Evolutionary conservation across 2,329 filamentous ascomycete species (phyloP), one percentile per base, ranked within the genome.

Genomic region (Shiraia bambusicola): DNA sequence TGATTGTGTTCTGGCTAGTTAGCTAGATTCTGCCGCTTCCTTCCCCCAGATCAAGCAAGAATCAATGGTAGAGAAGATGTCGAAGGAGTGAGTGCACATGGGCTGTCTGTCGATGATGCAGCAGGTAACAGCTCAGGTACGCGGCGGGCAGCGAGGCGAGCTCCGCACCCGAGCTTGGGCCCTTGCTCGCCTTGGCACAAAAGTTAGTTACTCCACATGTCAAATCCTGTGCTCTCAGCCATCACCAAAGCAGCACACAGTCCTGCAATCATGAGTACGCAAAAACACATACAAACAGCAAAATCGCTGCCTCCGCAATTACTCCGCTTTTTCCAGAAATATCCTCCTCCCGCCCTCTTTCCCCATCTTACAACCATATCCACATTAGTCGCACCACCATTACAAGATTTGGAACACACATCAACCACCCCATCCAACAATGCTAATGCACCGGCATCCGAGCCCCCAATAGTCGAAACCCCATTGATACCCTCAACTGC

Each of bases 251-350:
- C 42, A 44, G 43, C 42, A 34, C 41, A 26, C 40, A 29, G 12
- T 13, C 50, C 37, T 41, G 40, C 40, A 48, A 52, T 36, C 17
- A 66, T 65, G 61, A 56, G 50, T 30, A 47, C 53, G 28, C 56
- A 59, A 28, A 54, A 65, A 27, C 67, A 71, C 49, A 64, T 79
- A 42, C 62, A 70, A 43, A 76, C 89, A 44, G 87, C 87, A 47
- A 81, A 84, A 70, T 76, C 80, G 53, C 82, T 97, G 28, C 93
- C 90, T 7, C 76, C 81, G 39, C 85, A 85, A 28, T 81, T 98
- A 32, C 81, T 86, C 64, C 83, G 83, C 61, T 96, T 98, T 79
- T 87, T 98, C 71, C 86, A 86, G 42, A 86, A 87, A 53, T 96
- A 92, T 69, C 93, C 93, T 29, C 90, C 92, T 17, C 34, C 79